Percentiles rank a stretch among this genome's conserved stretches.
Evolutionary conservation across 352 stramenopile species (phyloP).

Genomic region (Pythium insidiosum): DNA sequence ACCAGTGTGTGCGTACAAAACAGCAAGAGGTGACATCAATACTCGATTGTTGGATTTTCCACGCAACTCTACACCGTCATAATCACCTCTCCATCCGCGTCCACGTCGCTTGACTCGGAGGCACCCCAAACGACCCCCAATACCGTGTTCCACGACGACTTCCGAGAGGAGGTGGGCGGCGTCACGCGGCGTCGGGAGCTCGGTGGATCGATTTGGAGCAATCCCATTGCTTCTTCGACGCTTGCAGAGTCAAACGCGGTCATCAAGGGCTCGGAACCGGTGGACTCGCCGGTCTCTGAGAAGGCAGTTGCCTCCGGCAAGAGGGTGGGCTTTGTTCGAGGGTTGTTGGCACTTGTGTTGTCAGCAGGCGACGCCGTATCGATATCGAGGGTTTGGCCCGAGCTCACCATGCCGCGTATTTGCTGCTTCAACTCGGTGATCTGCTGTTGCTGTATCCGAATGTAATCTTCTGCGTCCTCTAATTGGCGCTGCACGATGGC

Average conservation of each 20-base stretch:
- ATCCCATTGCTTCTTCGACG: too few species aligned
- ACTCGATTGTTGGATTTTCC: not conserved
- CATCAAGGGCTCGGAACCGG: too few species aligned
- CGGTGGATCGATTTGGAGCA: too few species aligned
- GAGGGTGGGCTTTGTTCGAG: too few species aligned
- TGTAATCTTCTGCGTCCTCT: constrained; percentile 72
- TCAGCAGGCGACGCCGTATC: too few species aligned
- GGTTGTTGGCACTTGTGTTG: too few species aligned
- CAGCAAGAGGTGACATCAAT: constrained; percentile 27
- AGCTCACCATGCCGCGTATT: constrained; percentile 35
- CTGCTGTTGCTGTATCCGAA: constrained; percentile 65
- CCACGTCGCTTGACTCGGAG: constrained; percentile 23
- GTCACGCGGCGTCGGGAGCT: too few species aligned
- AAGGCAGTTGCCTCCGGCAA: too few species aligned
- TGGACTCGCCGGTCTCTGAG: too few species aligned
- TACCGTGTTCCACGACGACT: constrained; percentile 17
- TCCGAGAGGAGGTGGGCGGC: too few species aligned
- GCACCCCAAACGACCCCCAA: constrained; percentile 50
- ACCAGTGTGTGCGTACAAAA: constrained; percentile 50
- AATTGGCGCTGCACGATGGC: constrained; percentile 48
- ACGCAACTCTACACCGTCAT: constrained; percentile 85
- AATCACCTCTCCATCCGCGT: constrained; percentile 60
- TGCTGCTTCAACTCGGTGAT: constrained; percentile 70
- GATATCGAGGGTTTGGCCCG: constrained; percentile 21
- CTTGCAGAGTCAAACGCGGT: too few species aligned